Percentiles rank a stretch among this genome's conserved stretches.
These are phyloP conservation scores for Coelastrella sp. DNA, from an alignment of 139 green algal genomes.

Conservation along the genomic window DNA sequence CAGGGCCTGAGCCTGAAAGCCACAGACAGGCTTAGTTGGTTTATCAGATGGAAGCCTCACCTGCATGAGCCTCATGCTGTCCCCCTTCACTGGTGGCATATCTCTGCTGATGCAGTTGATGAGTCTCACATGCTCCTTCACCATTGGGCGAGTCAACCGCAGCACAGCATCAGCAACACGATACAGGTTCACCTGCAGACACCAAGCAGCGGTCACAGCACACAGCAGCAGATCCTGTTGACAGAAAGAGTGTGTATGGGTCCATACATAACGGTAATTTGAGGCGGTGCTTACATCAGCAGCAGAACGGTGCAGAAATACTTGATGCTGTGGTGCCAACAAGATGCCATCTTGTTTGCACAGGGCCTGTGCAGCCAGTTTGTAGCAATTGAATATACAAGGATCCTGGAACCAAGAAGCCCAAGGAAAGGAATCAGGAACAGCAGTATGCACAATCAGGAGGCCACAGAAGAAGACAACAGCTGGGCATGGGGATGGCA, in stretches of 20 bases:
- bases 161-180: conserved; percentile 54
- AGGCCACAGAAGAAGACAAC: too few species aligned
- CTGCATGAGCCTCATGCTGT: conserved; percentile 57
- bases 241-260: neutral
- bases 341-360: too few species aligned
- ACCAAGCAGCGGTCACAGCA: neutral
- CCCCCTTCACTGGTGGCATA: conserved; percentile 48
- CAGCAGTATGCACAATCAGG: too few species aligned
- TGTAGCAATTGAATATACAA: too few species aligned
- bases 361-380: too few species aligned
- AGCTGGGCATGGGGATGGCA: too few species aligned
- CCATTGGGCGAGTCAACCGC: conserved; percentile 55
- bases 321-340: too few species aligned
- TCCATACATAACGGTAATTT: neutral
- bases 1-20: too few species aligned
- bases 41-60: conserved; percentile 9
- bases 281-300: neutral
- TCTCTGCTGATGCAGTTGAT: conserved; percentile 51
- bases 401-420: too few species aligned
- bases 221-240: neutral
- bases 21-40: too few species aligned
- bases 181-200: conserved; percentile 40
- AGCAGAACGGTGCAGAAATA: neutral
- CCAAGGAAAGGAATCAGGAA: too few species aligned
- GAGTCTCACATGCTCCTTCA: conserved; percentile 56